phyloP scores from a whole-genome alignment of 75 land plant species.

The Picea sitchensis region DNA sequence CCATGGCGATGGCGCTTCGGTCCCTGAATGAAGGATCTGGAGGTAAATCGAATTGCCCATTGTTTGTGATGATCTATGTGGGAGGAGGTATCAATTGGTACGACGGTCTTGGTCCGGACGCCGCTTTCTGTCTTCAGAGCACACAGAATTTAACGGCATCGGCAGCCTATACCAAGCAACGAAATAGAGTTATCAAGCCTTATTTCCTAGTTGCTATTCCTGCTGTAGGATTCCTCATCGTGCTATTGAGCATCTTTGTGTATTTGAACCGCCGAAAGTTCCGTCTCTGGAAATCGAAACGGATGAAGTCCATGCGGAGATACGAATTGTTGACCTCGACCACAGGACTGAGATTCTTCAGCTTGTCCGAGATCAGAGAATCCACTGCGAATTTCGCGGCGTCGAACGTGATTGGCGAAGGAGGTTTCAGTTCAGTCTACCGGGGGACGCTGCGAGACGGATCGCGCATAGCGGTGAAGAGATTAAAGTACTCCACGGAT shows the following conservation, averaged over 20 bases:
- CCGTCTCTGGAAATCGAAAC: neutral
- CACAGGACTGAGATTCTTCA: neutral
- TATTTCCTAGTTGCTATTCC: neutral
- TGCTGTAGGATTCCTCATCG: too few relatives aligned
- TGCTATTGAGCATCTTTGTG: too few relatives aligned
- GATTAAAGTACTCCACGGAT: constrained; percentile 48
- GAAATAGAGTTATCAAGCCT: neutral
- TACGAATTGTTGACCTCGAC: neutral
- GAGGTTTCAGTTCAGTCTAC: constrained; percentile 59
- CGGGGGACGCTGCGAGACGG: constrained; percentile 38
- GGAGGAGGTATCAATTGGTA: neutral
- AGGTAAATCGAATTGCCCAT: neutral
- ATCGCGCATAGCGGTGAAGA: constrained; percentile 54
- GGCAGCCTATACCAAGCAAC: too few relatives aligned
- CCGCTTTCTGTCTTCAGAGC: constrained; percentile 2
- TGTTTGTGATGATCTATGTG: constrained; percentile 1
- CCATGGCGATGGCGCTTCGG: neutral
- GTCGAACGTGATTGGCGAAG: constrained; percentile 40
- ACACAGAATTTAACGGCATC: neutral
- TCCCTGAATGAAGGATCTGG: neutral
- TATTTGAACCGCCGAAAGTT: too few relatives aligned
- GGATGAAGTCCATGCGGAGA: neutral
- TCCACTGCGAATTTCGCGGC: constrained; percentile 43
- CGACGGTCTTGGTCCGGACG: neutral
- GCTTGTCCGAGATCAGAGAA: neutral